phyloP scores from a whole-genome alignment of 176 grass and related monocot genomes.

The Areca catechu region DNA sequence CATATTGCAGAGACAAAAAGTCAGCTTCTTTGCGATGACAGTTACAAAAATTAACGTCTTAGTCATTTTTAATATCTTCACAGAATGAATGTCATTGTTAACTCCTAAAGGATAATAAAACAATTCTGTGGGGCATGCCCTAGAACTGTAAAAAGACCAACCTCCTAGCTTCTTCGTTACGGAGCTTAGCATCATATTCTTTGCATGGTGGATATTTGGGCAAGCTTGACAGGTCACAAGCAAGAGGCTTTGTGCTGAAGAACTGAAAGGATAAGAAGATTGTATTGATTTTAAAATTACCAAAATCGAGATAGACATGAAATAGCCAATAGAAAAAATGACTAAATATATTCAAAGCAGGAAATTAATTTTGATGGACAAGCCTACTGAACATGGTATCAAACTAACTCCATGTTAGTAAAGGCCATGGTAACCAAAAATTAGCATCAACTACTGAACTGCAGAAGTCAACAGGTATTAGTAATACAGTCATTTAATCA shows the following conservation, averaged over 20 bases:
- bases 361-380: too few relatives aligned
- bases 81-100: not conserved
- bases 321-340: not conserved
- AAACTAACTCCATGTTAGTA: too few relatives aligned
- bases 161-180: constrained; percentile 93
- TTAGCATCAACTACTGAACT: too few relatives aligned
- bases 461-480: too few relatives aligned
- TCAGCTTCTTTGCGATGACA: not conserved
- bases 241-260: constrained; percentile 66
- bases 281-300: constrained; percentile 7
- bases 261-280: constrained; percentile 26
- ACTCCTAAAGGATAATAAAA: not conserved
- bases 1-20: not conserved
- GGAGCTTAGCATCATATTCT: constrained; percentile 93
- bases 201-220: constrained; percentile 99
- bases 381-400: too few relatives aligned
- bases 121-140: not conserved
- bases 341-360: not conserved
- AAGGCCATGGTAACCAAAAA: too few relatives aligned
- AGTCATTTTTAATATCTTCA: constrained; percentile 5
- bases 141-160: constrained; percentile 16
- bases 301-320: not conserved
- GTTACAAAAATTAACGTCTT: not conserved
- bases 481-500: too few relatives aligned
- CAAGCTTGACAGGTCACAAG: constrained; percentile 80